These are phyloP conservation scores for Malus sieversii DNA, from an alignment of 306 rosid species.

Conservation along the genomic window DNA sequence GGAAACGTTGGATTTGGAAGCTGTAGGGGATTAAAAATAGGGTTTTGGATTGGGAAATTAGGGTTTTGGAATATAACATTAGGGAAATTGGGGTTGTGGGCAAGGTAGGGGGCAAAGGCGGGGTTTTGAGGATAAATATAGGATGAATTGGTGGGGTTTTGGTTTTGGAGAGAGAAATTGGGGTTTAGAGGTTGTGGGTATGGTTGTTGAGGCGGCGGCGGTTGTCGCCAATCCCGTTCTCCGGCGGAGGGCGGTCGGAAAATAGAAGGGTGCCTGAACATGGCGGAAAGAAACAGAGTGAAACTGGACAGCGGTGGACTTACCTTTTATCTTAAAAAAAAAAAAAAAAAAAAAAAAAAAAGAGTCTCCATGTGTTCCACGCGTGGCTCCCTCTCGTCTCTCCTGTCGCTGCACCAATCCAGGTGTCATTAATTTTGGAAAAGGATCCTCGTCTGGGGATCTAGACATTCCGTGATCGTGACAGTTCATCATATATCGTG, in stretches of 20 bases:
- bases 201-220: slow-evolving; percentile 1
- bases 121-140: background rate
- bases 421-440: too few species aligned
- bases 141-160: background rate
- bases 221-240: background rate
- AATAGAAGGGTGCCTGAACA: too few species aligned
- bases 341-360: too few species aligned
- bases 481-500: accelerated
- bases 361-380: too few species aligned
- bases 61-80: background rate
- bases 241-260: too few species aligned
- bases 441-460: too few species aligned
- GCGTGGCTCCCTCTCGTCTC: too few species aligned
- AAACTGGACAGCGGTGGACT: too few species aligned
- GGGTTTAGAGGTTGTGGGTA: background rate
- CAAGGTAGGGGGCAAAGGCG: background rate
- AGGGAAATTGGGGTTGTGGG: background rate
- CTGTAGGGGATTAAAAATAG: background rate
- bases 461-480: accelerated
- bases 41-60: background rate
- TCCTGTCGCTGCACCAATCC: too few species aligned
- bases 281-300: too few species aligned
- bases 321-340: too few species aligned
- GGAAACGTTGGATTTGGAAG: background rate
- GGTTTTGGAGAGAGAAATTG: background rate